These are phyloP conservation scores for Pichia sp. DNA, from an alignment of 1,139 yeast species.

Conservation along the genomic window DNA sequence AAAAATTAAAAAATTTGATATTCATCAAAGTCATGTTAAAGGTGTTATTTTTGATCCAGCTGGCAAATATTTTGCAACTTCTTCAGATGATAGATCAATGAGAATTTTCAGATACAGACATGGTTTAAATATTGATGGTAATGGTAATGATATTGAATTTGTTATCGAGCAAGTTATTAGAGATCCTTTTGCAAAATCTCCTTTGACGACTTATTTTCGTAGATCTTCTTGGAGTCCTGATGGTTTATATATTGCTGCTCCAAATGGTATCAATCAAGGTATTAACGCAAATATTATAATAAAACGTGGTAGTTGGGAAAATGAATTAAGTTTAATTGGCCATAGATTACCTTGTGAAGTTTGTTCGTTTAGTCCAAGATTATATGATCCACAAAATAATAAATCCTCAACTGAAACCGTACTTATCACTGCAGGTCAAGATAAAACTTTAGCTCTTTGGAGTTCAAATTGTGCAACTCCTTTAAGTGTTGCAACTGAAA, in stretches of 20 bases:
- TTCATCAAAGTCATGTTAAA: constrained; percentile 92
- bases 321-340: constrained; percentile 82
- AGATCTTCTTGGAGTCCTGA: constrained; percentile 97
- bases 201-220: constrained; percentile 86
- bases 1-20: constrained; percentile 77
- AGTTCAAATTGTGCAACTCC: constrained; percentile 57
- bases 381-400: constrained; percentile 37
- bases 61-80: constrained; percentile 92
- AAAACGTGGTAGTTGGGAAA: constrained; percentile 89
- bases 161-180: constrained; percentile 77
- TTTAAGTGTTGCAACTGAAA: constrained; percentile 56
- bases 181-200: constrained; percentile 83
- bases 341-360: constrained; percentile 98
- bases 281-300: constrained; percentile 85
- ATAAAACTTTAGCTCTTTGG: constrained; percentile 67
- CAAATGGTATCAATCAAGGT: constrained; percentile 96
- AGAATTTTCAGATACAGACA: constrained; percentile 81
- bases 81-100: constrained; percentile 90
- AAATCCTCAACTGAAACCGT: constrained; percentile 35
- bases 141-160: constrained; percentile 68
- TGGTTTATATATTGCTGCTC: constrained; percentile 93
- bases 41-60: constrained; percentile 98
- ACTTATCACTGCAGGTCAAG: constrained; percentile 77
- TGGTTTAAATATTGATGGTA: constrained; percentile 31
- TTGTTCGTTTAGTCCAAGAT: constrained; percentile 76